Percentiles rank a stretch among this genome's conserved stretches.
These are phyloP conservation scores for Colletotrichum paranaense DNA, from an alignment of 2,329 filamentous ascomycete species.

Conservation along the genomic window DNA sequence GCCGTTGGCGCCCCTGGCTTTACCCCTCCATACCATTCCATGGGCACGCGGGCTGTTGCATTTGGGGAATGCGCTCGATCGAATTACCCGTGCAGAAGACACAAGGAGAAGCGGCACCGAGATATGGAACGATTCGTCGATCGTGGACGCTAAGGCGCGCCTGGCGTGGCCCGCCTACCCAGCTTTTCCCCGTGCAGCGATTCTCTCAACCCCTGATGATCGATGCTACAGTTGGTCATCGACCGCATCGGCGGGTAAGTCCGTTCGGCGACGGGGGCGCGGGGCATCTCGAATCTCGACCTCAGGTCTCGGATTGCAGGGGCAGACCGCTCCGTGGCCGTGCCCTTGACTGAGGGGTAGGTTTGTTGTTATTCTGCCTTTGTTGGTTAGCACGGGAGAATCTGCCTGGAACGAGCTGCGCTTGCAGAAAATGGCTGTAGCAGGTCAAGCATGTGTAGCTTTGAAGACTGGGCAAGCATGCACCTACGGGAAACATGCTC, in stretches of 20 bases:
- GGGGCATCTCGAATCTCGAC: background rate
- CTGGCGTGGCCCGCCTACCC: slow-evolving; percentile 27
- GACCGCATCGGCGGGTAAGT: slow-evolving; percentile 29
- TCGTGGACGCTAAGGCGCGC: slow-evolving; percentile 30
- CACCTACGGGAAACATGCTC: background rate
- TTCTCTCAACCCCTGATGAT: slow-evolving; percentile 33
- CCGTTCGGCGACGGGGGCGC: background rate
- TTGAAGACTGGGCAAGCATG: background rate
- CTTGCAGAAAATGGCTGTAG: background rate
- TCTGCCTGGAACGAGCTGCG: background rate
- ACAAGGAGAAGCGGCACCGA: background rate
- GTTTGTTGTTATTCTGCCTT: background rate
- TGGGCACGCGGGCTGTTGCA: slow-evolving; percentile 13
- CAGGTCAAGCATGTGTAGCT: background rate
- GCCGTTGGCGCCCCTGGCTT: background rate
- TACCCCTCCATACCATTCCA: background rate
- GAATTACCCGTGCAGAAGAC: slow-evolving; percentile 7
- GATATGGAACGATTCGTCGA: slow-evolving; percentile 23
- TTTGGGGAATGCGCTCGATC: background rate
- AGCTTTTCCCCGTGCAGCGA: slow-evolving; percentile 23
- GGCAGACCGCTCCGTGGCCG: slow-evolving; percentile 17
- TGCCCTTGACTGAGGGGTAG: slow-evolving; percentile 20
- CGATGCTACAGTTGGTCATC: slow-evolving; percentile 33
- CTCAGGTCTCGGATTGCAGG: slow-evolving; percentile 2
- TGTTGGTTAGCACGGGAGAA: background rate